A percentile compares a stretch with the other conserved stretches of the same genome.
phyloP scores from a whole-genome alignment of 179 eudicot genomes.

The Vitellaria paradoxa region DNA sequence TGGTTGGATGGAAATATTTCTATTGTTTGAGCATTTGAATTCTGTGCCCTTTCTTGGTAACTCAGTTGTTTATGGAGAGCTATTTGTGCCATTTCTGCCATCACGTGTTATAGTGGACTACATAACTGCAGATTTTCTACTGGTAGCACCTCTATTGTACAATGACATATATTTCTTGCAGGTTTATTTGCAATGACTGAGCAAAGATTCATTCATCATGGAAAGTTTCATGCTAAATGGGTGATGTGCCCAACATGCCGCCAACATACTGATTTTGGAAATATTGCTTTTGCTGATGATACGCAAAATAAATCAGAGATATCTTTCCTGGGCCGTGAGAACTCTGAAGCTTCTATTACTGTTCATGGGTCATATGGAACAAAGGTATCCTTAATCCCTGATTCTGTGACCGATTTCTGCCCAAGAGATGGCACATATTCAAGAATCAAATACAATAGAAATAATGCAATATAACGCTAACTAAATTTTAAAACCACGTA shows the following conservation, averaged over 20 bases:
- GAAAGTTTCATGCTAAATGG: slow-evolving; percentile 48
- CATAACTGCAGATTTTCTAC: background rate
- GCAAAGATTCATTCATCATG: slow-evolving; percentile 28
- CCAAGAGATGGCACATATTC: background rate
- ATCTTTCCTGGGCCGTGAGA: slow-evolving; percentile 23
- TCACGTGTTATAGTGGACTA: background rate
- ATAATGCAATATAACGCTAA: too few relatives aligned
- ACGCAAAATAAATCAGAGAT: slow-evolving; percentile 24
- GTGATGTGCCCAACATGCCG: slow-evolving; percentile 94
- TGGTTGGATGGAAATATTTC: background rate
- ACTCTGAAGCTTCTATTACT: slow-evolving; percentile 54
- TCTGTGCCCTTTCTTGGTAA: background rate
- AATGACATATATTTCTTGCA: slow-evolving; percentile 22
- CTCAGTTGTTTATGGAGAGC: background rate
- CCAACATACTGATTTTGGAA: slow-evolving; percentile 64
- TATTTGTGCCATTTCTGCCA: background rate
- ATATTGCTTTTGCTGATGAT: slow-evolving; percentile 87
- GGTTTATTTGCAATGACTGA: slow-evolving; percentile 82
- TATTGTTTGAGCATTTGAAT: too few relatives aligned
- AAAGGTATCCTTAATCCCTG: slow-evolving; percentile 47
- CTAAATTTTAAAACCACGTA: too few relatives aligned
- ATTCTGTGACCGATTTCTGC: background rate
- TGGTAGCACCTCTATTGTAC: background rate
- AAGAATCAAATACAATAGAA: too few relatives aligned
- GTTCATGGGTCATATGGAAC: slow-evolving; percentile 96